Evolutionary conservation across 352 stramenopile species (phyloP).

Genomic region (Globisporangium apiculatum): DNA sequence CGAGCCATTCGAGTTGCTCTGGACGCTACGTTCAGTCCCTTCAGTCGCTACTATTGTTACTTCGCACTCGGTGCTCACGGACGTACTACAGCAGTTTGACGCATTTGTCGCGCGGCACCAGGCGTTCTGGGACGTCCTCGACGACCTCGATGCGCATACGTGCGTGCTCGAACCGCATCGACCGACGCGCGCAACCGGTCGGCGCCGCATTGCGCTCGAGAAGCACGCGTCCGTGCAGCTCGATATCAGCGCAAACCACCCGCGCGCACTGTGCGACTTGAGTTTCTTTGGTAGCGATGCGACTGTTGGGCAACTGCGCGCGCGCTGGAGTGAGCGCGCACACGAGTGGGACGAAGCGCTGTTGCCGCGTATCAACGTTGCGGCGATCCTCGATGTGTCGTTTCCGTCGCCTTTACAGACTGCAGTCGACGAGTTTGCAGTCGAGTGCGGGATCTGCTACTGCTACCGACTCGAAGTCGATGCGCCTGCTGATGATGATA

Average conservation of each 20-base stretch:
- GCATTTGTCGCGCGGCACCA: slow-evolving; percentile 54
- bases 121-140: slow-evolving; percentile 71
- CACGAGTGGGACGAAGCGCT: slow-evolving; percentile 54
- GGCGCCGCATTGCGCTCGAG: slow-evolving; percentile 55
- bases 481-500: not conserved
- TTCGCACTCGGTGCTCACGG: slow-evolving; percentile 2
- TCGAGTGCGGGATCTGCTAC: slow-evolving; percentile 90
- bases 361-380: slow-evolving; percentile 60
- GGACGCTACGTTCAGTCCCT: not conserved
- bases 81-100: slow-evolving; percentile 42
- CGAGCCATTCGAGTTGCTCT: slow-evolving; percentile 26
- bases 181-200: slow-evolving; percentile 51
- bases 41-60: not conserved
- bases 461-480: slow-evolving; percentile 58
- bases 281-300: slow-evolving; percentile 74
- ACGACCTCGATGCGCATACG: slow-evolving; percentile 61
- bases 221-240: slow-evolving; percentile 71
- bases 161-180: slow-evolving; percentile 76
- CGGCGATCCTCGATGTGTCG: slow-evolving; percentile 40
- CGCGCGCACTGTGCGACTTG: slow-evolving; percentile 45
- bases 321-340: slow-evolving; percentile 48
- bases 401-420: slow-evolving; percentile 52
- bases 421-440: slow-evolving; percentile 55
- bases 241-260: slow-evolving; percentile 38
- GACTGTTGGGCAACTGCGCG: slow-evolving; percentile 37